phyloP scores from a whole-genome alignment of 768 basidiomycete species.

The Leccinum variicolor region DNA sequence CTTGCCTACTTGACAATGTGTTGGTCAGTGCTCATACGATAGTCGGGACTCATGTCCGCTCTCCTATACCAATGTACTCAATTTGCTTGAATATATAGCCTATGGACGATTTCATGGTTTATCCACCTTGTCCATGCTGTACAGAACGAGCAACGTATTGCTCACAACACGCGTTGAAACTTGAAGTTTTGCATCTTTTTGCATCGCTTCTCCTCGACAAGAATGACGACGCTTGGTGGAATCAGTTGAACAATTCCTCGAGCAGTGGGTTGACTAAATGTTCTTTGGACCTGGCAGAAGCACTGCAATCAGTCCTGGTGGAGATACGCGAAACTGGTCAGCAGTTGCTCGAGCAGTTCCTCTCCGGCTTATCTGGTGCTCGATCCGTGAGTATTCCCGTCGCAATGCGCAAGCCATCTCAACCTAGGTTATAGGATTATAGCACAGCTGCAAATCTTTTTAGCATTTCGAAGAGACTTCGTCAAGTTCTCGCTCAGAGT shows the following conservation, averaged over 20 bases:
- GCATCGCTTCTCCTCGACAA: slow-evolving; percentile 39
- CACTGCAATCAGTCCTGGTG: slow-evolving; percentile 20
- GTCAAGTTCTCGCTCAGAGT: slow-evolving; percentile 34
- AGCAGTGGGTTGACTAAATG: slow-evolving; percentile 2
- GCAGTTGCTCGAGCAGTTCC: slow-evolving; percentile 16
- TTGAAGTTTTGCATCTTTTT: slow-evolving; percentile 42
- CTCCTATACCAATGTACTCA: slow-evolving; percentile 18
- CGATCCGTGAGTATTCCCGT: slow-evolving; percentile 24
- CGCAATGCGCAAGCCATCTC: background rate
- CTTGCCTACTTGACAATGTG: slow-evolving; percentile 12
- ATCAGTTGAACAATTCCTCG: slow-evolving; percentile 1
- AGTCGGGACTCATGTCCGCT: slow-evolving; percentile 14
- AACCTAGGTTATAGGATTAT: slow-evolving; percentile 28
- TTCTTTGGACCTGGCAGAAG: slow-evolving; percentile 12
- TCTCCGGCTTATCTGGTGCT: slow-evolving; percentile 9
- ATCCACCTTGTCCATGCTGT: slow-evolving; percentile 31
- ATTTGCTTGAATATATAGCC: slow-evolving; percentile 38
- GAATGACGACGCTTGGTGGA: slow-evolving; percentile 15
- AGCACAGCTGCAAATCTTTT: slow-evolving; percentile 37
- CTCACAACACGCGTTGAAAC: slow-evolving; percentile 32
- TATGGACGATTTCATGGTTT: slow-evolving; percentile 47
- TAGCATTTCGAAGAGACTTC: slow-evolving; percentile 40
- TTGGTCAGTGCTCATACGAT: slow-evolving; percentile 28
- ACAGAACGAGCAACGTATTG: slow-evolving; percentile 20
- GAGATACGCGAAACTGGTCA: slow-evolving; percentile 19